Percentiles rank a stretch among this genome's conserved stretches.
Conservation (phyloP, 2,329 filamentous ascomycete genomes). For the Penicillium sp. region DNA sequence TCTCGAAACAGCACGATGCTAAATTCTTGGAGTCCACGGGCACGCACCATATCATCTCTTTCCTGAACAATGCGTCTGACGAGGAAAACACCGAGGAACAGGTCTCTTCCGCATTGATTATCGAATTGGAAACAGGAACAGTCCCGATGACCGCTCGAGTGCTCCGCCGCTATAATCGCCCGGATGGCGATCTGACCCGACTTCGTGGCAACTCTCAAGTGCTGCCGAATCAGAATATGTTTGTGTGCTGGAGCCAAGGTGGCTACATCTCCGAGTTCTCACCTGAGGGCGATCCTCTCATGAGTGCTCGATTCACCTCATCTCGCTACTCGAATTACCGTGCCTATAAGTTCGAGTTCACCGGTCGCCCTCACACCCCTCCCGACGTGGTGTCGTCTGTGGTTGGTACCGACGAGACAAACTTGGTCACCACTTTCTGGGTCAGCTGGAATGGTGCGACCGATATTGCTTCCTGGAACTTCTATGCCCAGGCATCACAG, state of each 20-base stretch:
- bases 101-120: slow-evolving; percentile 32
- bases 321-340: slow-evolving; percentile 42
- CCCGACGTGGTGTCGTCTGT: slow-evolving; percentile 35
- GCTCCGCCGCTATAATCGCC: slow-evolving; percentile 33
- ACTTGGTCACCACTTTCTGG: slow-evolving; percentile 34
- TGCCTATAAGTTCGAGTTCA: slow-evolving; percentile 42
- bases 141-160: slow-evolving; percentile 31
- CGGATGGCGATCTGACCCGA: slow-evolving; percentile 34
- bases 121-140: slow-evolving; percentile 32
- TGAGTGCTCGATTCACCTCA: slow-evolving; percentile 37
- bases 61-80: slow-evolving; percentile 39
- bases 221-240: slow-evolving; percentile 39
- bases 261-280: slow-evolving; percentile 40
- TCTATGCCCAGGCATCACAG: slow-evolving; percentile 33
- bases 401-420: slow-evolving; percentile 28
- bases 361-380: slow-evolving; percentile 33
- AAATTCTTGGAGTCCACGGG: slow-evolving; percentile 33
- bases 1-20: slow-evolving; percentile 43
- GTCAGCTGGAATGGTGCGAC: slow-evolving; percentile 45
- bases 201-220: slow-evolving; percentile 40
- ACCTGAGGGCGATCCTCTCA: slow-evolving; percentile 30
- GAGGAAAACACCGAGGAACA: slow-evolving; percentile 30
- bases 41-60: slow-evolving; percentile 35
- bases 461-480: slow-evolving; percentile 38
- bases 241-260: slow-evolving; percentile 38